These are phyloP conservation scores for Daldinia childiae DNA, from an alignment of 495 filamentous ascomycete genomes.

Conservation along the genomic window DNA sequence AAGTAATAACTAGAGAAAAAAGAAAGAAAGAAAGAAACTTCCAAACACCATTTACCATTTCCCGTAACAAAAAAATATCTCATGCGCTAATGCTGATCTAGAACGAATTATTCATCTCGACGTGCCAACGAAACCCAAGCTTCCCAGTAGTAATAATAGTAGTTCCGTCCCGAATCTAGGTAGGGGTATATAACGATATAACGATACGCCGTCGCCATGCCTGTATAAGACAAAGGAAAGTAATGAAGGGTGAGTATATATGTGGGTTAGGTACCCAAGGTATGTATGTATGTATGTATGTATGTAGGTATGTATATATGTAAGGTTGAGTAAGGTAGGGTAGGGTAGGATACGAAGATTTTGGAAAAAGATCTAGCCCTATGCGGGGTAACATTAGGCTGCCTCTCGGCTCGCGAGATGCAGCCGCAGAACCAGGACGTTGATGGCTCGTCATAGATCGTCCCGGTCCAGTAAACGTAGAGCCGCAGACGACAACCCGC, in stretches of 20 bases:
- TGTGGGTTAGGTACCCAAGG: constrained; percentile 2
- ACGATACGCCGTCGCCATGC: constrained; percentile 43
- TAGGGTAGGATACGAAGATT: background rate
- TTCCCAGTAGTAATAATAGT: background rate
- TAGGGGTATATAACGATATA: constrained; percentile 28
- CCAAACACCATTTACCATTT: constrained; percentile 27
- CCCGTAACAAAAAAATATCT: constrained; percentile 1
- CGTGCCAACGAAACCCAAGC: constrained; percentile 25
- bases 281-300: background rate
- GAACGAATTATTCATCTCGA: constrained; percentile 25
- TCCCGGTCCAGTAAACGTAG: constrained; percentile 37
- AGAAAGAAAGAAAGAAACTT: constrained; percentile 5
- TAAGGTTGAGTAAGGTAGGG: background rate
- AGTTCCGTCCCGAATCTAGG: constrained; percentile 31
- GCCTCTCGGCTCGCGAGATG: constrained; percentile 31
- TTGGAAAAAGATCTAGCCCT: constrained; percentile 24
- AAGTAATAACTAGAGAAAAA: background rate
- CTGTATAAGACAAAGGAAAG: constrained; percentile 39
- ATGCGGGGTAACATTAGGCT: constrained; percentile 41
- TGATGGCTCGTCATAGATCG: constrained; percentile 26
- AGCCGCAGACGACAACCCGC: constrained; percentile 32
- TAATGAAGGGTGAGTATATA: constrained; percentile 3
- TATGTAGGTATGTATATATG: background rate
- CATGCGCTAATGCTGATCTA: constrained; percentile 41
- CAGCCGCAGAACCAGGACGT: constrained; percentile 15